These are phyloP conservation scores for Linnemannia elongata DNA, from an alignment of 192 early-diverging fungal species.

Conservation along the genomic window DNA sequence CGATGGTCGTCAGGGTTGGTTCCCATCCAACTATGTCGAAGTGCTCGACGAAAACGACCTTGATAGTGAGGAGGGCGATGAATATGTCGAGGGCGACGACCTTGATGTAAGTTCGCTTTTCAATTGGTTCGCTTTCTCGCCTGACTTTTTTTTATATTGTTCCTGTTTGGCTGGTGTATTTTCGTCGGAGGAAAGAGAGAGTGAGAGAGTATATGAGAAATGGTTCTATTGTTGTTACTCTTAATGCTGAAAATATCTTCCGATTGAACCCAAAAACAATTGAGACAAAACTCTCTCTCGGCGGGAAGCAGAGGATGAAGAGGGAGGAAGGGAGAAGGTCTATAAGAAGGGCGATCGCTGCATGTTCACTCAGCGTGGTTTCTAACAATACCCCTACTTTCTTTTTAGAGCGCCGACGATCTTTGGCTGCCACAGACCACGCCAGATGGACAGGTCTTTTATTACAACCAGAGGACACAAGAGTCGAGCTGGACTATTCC, in stretches of 20 bases:
- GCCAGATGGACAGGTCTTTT: conserved; percentile 63
- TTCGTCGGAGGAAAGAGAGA: not conserved
- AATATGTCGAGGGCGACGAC: conserved; percentile 39
- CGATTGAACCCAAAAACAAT: conserved; percentile 10
- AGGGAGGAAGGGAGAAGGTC: too few species aligned
- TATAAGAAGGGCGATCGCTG: not conserved
- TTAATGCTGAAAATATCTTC: not conserved
- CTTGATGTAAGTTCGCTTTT: conserved; percentile 47
- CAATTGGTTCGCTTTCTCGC: conserved; percentile 25
- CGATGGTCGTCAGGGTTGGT: conserved; percentile 79
- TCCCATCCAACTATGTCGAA: conserved; percentile 82
- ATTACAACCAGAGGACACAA: conserved; percentile 58
- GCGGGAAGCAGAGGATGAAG: not conserved
- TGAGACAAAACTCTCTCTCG: too few species aligned
- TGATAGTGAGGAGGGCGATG: conserved; percentile 38
- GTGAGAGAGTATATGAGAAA: not conserved
- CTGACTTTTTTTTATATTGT: not conserved
- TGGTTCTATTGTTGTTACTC: too few species aligned
- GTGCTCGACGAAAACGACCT: conserved; percentile 65
- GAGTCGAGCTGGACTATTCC: conserved; percentile 61
- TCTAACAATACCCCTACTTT: not conserved
- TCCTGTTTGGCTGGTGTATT: not conserved
- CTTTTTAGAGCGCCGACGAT: conserved; percentile 39
- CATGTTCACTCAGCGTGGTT: not conserved
- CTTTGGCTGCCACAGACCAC: conserved; percentile 63